Evolutionary conservation across 306 rosid species (phyloP).

Genomic region (Cicer judaicum): DNA sequence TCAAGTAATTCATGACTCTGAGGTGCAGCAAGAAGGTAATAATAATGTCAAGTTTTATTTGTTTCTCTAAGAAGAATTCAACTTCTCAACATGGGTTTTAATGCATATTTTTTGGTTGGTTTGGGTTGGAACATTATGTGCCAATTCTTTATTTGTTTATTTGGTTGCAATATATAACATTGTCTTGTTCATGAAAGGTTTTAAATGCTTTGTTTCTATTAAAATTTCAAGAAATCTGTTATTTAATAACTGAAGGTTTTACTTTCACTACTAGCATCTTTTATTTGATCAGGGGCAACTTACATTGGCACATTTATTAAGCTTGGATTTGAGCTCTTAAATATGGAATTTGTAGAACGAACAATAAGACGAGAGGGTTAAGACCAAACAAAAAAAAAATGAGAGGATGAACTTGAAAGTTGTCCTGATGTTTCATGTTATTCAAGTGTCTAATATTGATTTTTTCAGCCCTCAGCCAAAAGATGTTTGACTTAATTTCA

Average conservation of each 20-base stretch:
- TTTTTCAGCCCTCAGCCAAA: neutral
- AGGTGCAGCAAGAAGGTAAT: constrained; percentile 62
- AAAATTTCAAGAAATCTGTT: constrained; percentile 14
- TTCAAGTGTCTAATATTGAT: constrained; percentile 13
- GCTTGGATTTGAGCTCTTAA: constrained; percentile 17
- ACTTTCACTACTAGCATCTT: constrained; percentile 25
- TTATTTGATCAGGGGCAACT: constrained; percentile 17
- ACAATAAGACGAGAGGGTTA: constrained; percentile 1
- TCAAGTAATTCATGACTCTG: constrained; percentile 60
- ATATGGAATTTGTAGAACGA: constrained; percentile 17
- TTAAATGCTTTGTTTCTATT: constrained; percentile 14
- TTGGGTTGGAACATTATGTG: constrained; percentile 12
- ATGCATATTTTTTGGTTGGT: constrained; percentile 16
- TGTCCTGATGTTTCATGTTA: constrained; percentile 7
- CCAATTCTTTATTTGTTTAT: constrained; percentile 21
- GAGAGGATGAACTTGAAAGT: neutral
- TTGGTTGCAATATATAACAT: constrained; percentile 11
- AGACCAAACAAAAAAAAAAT: neutral
- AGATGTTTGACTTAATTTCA: constrained; percentile 30
- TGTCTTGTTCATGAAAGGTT: constrained; percentile 36
- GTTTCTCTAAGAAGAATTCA: neutral
- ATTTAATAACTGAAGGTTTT: neutral
- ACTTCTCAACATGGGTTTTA: constrained; percentile 4
- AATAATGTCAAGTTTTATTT: constrained; percentile 3
- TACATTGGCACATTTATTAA: constrained; percentile 12